A percentile compares a stretch with the other conserved stretches of the same genome.
Conservation (phyloP, 2,329 filamentous ascomycete species). For the Trichoderma sp. region DNA sequence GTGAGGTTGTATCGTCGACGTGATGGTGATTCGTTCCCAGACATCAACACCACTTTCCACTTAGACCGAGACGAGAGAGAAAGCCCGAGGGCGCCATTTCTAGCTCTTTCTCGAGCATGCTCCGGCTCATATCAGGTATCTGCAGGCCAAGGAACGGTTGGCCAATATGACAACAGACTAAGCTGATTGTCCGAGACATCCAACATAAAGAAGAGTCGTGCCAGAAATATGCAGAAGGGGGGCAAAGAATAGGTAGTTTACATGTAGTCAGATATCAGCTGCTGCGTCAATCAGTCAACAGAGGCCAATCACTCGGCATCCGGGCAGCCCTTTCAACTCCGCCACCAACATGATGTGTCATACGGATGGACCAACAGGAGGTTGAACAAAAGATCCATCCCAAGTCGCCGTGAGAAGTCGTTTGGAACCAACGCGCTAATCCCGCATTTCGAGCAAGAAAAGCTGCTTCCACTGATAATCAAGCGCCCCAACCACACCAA, state of each 20-base stretch:
- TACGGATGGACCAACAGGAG: slow-evolving; percentile 13
- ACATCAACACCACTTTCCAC: neutral
- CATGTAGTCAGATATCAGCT: slow-evolving; percentile 8
- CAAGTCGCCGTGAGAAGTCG: slow-evolving; percentile 1
- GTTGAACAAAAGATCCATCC: slow-evolving; percentile 7
- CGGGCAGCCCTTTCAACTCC: neutral
- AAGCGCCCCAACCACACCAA: slow-evolving; percentile 16
- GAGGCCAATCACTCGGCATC: slow-evolving; percentile 11
- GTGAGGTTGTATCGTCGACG: neutral
- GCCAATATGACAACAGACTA: neutral
- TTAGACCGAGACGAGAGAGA: neutral
- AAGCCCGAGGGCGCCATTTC: neutral
- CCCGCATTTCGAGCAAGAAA: slow-evolving; percentile 28
- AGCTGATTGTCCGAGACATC: neutral
- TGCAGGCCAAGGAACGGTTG: neutral
- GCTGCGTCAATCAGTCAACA: neutral
- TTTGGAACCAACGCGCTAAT: slow-evolving; percentile 32
- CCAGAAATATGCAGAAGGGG: neutral
- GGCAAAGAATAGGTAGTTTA: neutral
- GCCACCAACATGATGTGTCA: slow-evolving; percentile 1
- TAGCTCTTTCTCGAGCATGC: neutral
- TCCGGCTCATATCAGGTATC: neutral
- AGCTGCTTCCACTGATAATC: neutral
- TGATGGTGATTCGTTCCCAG: neutral
- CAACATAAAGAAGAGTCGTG: neutral